Base-by-base conservation (phyloP, 305 asterid species). In the Fraxinus velutina region DNA sequence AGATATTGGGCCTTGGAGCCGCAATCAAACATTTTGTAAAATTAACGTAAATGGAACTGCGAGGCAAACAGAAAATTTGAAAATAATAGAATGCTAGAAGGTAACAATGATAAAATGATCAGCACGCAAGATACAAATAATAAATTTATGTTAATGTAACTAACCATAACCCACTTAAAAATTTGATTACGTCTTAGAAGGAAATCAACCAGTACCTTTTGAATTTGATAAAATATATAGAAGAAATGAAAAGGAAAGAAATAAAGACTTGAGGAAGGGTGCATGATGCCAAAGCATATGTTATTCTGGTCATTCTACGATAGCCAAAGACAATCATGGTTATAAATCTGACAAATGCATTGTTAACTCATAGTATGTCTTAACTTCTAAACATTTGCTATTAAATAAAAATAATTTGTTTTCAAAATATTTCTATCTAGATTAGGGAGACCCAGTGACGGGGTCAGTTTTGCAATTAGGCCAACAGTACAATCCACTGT, bases 1-100 rank as follows among this genome's bases (percentile, higher is more conserved):
- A 90, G 78, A 85, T 89, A 92, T 47, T 92, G 97, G 79, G 93
- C 84, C 91, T 92, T 94, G 83, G 97, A 84, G 57, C 94, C 90
- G 57, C 90, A 89, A 83, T 96, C 99, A 85, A 90, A 93, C 99
- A 96, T 96, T 77, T 88, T 86, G 84, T 42, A 80, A 44, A 83
- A 80, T 79, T 68, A 88, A 79, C 85, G 85, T 73, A 79, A 80
- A 85, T 47, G 47, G 82, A 84, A 76, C 97, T 92, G 98, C 93
- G 0, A 89, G 84, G 73, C 47, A 78, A 83, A 73, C 15, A 75
- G 73, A 81, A 68, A 68, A 64, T 6, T 47, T 72, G 55, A 78
- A 86, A 78, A 78, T 66, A 81, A 70, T 44, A 68, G 22, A 30
- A 68, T 5, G 81, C 76, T 79, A 19, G 73, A 75, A 74, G 83